Evolutionary conservation across 2,329 filamentous ascomycete genomes (phyloP).

Genomic region (Pseudonectria foliicola): DNA sequence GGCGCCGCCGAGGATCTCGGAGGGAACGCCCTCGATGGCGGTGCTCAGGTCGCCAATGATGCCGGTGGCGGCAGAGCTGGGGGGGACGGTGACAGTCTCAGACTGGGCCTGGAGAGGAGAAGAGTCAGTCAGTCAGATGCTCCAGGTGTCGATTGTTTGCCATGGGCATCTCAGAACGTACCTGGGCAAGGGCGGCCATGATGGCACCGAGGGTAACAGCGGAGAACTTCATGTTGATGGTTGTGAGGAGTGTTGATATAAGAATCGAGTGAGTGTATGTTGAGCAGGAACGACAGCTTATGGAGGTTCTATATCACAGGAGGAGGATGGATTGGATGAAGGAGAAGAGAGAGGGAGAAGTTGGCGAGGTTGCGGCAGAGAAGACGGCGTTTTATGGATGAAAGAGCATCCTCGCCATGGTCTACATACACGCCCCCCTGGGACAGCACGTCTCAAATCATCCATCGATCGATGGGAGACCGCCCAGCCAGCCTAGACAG

Average conservation of each 20-base stretch:
- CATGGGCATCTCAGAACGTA: too few species aligned
- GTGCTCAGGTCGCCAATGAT: slow-evolving; percentile 2
- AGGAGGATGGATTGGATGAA: slow-evolving; percentile 4
- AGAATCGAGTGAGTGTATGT: slow-evolving; percentile 2
- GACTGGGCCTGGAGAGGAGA: slow-evolving; percentile 11
- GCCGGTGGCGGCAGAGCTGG: slow-evolving; percentile 4
- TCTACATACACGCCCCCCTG: too few species aligned
- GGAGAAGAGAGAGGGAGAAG: neutral
- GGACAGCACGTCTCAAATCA: too few species aligned
- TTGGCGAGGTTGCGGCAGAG: neutral
- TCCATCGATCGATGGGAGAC: too few species aligned
- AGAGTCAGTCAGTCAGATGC: neutral
- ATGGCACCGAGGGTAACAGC: slow-evolving; percentile 23
- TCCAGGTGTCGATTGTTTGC: too few species aligned
- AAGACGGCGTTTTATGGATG: too few species aligned
- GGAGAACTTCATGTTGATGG: slow-evolving; percentile 32
- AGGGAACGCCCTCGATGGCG: slow-evolving; percentile 5
- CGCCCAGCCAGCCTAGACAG: too few species aligned
- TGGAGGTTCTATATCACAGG: neutral
- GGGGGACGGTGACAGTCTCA: neutral
- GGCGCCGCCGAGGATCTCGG: too few species aligned
- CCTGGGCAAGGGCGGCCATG: slow-evolving; percentile 21
- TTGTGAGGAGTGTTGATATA: slow-evolving; percentile 8
- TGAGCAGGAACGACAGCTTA: slow-evolving; percentile 1
- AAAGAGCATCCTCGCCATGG: too few species aligned